Evolutionary conservation across 208 protist genomes (phyloP).

Genomic region (Acanthamoeba culbertsoni): DNA sequence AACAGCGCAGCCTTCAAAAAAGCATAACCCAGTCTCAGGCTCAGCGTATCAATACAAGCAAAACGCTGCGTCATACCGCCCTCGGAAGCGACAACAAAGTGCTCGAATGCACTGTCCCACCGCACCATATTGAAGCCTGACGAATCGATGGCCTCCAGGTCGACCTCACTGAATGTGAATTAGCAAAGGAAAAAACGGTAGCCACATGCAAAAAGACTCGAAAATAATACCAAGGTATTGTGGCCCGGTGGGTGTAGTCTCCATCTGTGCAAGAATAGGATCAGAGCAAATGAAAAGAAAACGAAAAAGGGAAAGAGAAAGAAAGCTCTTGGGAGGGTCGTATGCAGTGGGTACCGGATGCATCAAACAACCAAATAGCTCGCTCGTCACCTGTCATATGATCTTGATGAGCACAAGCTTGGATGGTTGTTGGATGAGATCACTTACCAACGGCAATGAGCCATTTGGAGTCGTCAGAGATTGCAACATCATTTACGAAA

Average conservation of each 20-base stretch:
- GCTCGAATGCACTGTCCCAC: background rate
- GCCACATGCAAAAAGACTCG: background rate
- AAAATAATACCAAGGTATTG: background rate
- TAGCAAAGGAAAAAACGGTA: background rate
- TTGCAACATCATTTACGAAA: background rate
- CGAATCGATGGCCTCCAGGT: background rate
- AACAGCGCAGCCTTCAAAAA: background rate
- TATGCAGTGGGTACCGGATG: background rate
- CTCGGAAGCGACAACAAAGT: background rate
- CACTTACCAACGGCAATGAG: background rate
- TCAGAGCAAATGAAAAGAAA: background rate
- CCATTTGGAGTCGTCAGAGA: background rate
- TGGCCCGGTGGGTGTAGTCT: background rate
- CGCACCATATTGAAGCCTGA: slow-evolving; percentile 18
- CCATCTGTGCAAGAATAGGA: background rate
- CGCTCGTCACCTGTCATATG: background rate
- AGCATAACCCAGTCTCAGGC: too few species aligned
- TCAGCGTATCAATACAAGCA: background rate
- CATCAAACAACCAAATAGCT: background rate
- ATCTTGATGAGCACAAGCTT: background rate
- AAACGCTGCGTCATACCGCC: background rate
- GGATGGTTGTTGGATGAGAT: background rate
- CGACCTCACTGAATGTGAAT: background rate
- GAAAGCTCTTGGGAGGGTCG: too few species aligned
- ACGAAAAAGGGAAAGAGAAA: background rate